Evolutionary conservation across 139 green algal genomes (phyloP), one percentile per base, ranked within the genome.

Genomic region (Chlorella sp.): DNA sequence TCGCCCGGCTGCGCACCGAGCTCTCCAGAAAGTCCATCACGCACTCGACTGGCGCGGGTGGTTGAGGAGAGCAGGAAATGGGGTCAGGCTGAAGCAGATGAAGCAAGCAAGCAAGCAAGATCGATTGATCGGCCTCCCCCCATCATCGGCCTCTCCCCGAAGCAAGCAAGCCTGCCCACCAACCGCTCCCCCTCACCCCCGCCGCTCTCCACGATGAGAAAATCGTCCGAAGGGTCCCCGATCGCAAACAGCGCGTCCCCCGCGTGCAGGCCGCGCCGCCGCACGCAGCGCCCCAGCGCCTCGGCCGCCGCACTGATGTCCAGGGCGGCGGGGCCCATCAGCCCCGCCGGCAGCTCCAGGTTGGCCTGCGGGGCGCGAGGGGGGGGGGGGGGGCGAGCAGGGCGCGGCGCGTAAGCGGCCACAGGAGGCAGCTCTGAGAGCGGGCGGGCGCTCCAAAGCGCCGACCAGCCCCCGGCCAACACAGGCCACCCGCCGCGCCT

Each of bases 161-260:
- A 21, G 35, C 35, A 48, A n/a, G n/a, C n/a, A n/a, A n/a, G n/a
- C n/a, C n/a, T n/a, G n/a, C n/a, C n/a, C n/a, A n/a, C n/a, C n/a
- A n/a, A n/a, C 60, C 1, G 4, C 2, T 1, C 0, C 0, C 53
- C 14, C 48, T 3, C 40, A 76, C 55, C 70, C 56, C 46, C 38
- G 60, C 83, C 83, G 23, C 64, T 48, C 74, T 87, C 51, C 1
- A 92, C 72, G 45, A 92, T 71, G 74, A 68, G 90, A 29, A 92
- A 46, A 6, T 50, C 68, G 23, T 85, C 67, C 2, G 86, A 58
- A 19, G 60, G 21, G 29, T 84, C 81, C 1, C 81, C 87, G 36
- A 71, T 74, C 40, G 43, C 61, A 42, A 88, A 88, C 55, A 91
- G 84, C 33, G 46, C 51, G 27, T 77, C 59, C 3, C 77, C 82